A percentile compares a stretch with the other conserved stretches of the same genome.
phyloP scores from a whole-genome alignment of 176 grass and related monocot species.

The Metroxylon sagu region DNA sequence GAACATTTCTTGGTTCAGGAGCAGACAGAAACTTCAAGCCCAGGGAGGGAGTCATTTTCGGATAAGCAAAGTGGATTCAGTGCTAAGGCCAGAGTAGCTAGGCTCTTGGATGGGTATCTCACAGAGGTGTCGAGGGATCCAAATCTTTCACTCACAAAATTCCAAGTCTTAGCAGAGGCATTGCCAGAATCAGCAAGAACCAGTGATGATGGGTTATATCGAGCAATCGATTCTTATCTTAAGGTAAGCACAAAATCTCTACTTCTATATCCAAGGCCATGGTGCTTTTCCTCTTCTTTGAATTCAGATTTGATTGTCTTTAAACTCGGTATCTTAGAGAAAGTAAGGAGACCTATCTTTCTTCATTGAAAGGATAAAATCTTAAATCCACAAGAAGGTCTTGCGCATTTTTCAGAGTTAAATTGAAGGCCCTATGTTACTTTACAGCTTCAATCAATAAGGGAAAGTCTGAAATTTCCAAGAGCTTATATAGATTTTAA shows the following conservation, averaged over 20 bases:
- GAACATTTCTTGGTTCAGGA: constrained; percentile 97
- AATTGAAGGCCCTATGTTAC: no score
- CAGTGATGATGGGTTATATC: constrained; percentile 87
- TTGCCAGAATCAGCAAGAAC: constrained; percentile 68
- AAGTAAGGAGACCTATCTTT: no score
- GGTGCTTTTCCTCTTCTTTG: no score
- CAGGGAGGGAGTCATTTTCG: constrained; percentile 17
- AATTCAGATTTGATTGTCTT: no score
- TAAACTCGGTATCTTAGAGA: no score
- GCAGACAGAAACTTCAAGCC: constrained; percentile 54
- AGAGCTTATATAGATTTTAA: no score
- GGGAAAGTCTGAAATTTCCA: no score
- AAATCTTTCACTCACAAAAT: constrained; percentile 82
- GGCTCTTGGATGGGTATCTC: constrained; percentile 88
- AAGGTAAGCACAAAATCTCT: constrained; percentile 31
- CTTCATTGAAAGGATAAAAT: no score
- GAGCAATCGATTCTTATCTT: constrained; percentile 96
- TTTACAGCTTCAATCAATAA: no score
- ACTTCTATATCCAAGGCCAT: no score
- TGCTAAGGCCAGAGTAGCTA: constrained; percentile 66
- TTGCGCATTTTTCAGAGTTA: no score
- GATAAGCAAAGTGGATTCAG: constrained; percentile 31
- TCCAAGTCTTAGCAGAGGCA: constrained; percentile 89
- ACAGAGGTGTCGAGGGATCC: constrained; percentile 89
- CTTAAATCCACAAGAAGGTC: no score